Evolutionary conservation across 2,329 filamentous ascomycete genomes (phyloP).

Genomic region (Stachybotrys chartarum): DNA sequence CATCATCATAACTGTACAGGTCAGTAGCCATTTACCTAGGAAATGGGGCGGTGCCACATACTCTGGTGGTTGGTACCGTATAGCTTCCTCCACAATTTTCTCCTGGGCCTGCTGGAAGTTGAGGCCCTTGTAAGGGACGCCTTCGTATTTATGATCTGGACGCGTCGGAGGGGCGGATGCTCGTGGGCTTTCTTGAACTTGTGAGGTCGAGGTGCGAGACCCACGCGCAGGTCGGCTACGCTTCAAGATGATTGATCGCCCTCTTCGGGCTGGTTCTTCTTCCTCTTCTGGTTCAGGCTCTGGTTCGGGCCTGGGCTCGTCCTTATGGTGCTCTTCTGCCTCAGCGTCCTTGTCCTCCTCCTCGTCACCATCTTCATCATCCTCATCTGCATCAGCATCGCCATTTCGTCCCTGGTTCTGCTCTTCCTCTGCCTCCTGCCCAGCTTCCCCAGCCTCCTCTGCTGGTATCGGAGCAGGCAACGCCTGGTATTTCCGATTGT

Average conservation of each 20-base stretch:
- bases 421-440: conserved; percentile 20
- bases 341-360: conserved; percentile 23
- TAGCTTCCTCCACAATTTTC: conserved; percentile 70
- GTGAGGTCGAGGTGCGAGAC: conserved; percentile 23
- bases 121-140: conserved; percentile 60
- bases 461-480: conserved; percentile 64
- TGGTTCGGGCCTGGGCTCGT: conserved; percentile 18
- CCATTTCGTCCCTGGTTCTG: conserved; percentile 20
- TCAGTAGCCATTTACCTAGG: conserved; percentile 8
- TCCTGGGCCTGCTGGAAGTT: conserved; percentile 81
- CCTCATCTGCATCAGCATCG: conserved; percentile 24
- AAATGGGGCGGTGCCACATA: conserved; percentile 26
- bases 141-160: conserved; percentile 46
- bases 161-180: conserved; percentile 30
- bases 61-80: conserved; percentile 61
- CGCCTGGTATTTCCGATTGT: conserved; percentile 58
- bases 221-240: conserved; percentile 26
- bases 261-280: conserved; percentile 21
- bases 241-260: conserved; percentile 32
- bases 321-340: conserved; percentile 19
- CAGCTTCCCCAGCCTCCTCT: conserved; percentile 20
- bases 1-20: conserved; percentile 54
- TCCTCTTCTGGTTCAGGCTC: conserved; percentile 21
- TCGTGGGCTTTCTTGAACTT: conserved; percentile 23
- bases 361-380: conserved; percentile 19